These are phyloP conservation scores for Aspergillus neoniger DNA, from an alignment of 2,329 filamentous ascomycete species.

Conservation along the genomic window DNA sequence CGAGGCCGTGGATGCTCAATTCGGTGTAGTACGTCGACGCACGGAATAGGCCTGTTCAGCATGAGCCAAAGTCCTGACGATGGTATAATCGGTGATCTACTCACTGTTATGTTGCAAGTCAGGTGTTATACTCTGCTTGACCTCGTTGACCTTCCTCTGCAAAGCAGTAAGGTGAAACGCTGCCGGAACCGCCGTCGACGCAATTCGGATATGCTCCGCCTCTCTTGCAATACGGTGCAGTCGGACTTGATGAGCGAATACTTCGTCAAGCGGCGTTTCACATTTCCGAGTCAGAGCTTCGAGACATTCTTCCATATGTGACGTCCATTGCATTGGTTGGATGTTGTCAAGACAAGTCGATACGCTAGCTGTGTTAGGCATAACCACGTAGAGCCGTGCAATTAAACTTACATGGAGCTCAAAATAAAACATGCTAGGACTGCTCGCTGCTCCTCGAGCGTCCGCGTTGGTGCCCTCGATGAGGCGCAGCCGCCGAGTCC, in stretches of 20 bases:
- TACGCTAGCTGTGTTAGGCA: neutral
- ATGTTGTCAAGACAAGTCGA: neutral
- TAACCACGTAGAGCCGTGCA: fast-evolving
- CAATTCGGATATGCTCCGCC: neutral
- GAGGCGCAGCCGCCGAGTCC: neutral
- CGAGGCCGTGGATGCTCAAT: neutral
- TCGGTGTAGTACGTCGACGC: neutral
- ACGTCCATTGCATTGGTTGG: neutral
- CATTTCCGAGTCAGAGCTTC: neutral
- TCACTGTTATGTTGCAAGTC: neutral
- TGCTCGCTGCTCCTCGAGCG: neutral
- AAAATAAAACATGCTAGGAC: neutral
- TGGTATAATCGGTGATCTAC: neutral
- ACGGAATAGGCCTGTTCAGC: neutral
- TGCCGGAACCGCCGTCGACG: neutral
- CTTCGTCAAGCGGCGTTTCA: neutral
- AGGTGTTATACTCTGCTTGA: neutral
- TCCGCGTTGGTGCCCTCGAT: neutral
- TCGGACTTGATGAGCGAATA: neutral
- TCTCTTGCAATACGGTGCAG: neutral
- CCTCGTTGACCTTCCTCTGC: neutral
- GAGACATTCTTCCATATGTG: neutral
- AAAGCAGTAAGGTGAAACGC: neutral
- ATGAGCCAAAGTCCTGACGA: neutral
- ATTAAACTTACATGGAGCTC: neutral